Conservation (phyloP, 75 land plant species). For the Larix kaempferi region DNA sequence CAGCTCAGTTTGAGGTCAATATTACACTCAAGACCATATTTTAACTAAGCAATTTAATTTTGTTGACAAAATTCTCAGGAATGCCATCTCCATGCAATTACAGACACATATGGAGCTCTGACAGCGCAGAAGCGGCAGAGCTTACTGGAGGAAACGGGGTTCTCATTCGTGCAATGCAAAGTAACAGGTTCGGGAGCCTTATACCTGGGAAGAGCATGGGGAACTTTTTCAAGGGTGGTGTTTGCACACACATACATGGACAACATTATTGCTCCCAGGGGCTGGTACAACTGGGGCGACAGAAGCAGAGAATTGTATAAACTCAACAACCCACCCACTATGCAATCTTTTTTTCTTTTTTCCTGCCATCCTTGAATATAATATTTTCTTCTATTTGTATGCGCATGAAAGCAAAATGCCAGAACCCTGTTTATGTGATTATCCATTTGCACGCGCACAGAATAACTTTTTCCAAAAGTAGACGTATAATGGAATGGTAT, state of each 20-base stretch:
- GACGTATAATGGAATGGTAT: too few relatives aligned
- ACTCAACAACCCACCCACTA: too few relatives aligned
- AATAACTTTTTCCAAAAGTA: too few relatives aligned
- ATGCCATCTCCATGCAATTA: conserved; percentile 19
- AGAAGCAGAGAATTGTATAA: conserved; percentile 13
- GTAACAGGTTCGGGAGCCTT: conserved; percentile 41
- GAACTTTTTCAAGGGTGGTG: conserved; percentile 51
- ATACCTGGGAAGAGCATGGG: conserved; percentile 64
- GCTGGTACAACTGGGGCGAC: conserved; percentile 68
- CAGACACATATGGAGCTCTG: conserved; percentile 29
- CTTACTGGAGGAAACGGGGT: conserved; percentile 39
- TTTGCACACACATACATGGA: conserved; percentile 54
- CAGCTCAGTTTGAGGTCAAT: too few relatives aligned
- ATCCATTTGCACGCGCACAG: too few relatives aligned
- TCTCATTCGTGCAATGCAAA: conserved; percentile 49
- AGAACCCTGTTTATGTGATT: too few relatives aligned
- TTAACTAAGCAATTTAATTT: too few relatives aligned
- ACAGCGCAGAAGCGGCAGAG: conserved; percentile 50
- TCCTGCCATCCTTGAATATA: too few relatives aligned
- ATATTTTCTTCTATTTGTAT: too few relatives aligned
- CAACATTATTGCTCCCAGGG: conserved; percentile 37
- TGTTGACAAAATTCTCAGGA: conserved; percentile 14
- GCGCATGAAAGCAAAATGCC: too few relatives aligned
- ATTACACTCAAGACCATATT: too few relatives aligned
- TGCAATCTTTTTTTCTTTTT: too few relatives aligned